Conservation (phyloP, 108 stramenopile species). For the Cyclotella cryptica region DNA sequence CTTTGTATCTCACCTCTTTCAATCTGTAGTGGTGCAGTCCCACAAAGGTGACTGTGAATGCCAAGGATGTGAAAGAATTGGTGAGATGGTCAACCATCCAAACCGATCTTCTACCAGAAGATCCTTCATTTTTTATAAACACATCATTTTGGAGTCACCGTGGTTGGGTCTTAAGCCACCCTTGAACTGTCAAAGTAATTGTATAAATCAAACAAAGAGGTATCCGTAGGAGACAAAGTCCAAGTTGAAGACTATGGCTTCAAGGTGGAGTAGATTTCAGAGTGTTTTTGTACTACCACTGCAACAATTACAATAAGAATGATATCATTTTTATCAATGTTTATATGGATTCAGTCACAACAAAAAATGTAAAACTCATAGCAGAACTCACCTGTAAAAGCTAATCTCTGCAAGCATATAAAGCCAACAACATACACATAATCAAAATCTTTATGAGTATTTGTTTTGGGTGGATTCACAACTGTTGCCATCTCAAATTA, state of each 20-base stretch:
- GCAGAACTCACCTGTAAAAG: slow-evolving; percentile 73
- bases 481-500: too few species aligned
- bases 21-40: slow-evolving; percentile 90
- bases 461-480: too few species aligned
- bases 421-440: slow-evolving; percentile 60
- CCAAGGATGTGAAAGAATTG: slow-evolving; percentile 79
- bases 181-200: slow-evolving; percentile 72
- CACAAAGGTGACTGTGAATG: slow-evolving; percentile 86
- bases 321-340: neutral
- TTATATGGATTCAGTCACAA: neutral
- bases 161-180: slow-evolving; percentile 70
- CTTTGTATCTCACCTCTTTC: slow-evolving; percentile 71
- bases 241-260: slow-evolving; percentile 70
- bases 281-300: slow-evolving; percentile 63
- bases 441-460: slow-evolving; percentile 48
- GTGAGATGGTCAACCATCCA: slow-evolving; percentile 70
- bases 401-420: slow-evolving; percentile 87
- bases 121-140: slow-evolving; percentile 77
- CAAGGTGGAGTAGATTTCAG: slow-evolving; percentile 56
- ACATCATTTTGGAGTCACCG: slow-evolving; percentile 65
- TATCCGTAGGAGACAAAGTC: slow-evolving; percentile 92
- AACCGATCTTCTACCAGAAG: slow-evolving; percentile 72
- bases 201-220: slow-evolving; percentile 83
- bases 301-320: slow-evolving; percentile 85
- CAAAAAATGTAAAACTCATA: too few species aligned